Evolutionary conservation across 768 basidiomycete species (phyloP).

Genomic region (Mycena belliarum): DNA sequence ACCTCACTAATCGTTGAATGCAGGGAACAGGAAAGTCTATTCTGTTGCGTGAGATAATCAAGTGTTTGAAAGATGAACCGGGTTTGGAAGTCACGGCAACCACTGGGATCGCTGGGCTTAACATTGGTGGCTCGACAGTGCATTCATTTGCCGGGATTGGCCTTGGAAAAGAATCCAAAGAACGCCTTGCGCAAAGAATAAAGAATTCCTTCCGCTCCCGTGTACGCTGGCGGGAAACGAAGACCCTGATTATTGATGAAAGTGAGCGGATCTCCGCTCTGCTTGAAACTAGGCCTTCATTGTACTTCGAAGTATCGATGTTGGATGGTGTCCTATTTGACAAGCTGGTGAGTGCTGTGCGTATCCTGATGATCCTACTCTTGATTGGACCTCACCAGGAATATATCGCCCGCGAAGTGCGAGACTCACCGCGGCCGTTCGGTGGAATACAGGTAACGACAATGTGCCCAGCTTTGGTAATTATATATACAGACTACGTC

Average conservation of each 20-base stretch:
- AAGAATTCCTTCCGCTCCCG: constrained; percentile 17
- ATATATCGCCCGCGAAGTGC: constrained; percentile 41
- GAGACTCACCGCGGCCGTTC: constrained; percentile 49
- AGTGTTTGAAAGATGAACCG: constrained; percentile 31
- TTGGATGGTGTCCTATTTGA: constrained; percentile 69
- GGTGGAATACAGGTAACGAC: constrained; percentile 67
- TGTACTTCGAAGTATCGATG: constrained; percentile 60
- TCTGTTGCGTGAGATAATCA: constrained; percentile 62
- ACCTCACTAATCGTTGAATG: not conserved
- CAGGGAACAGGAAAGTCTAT: constrained; percentile 72
- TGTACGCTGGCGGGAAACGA: constrained; percentile 51
- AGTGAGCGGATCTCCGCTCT: constrained; percentile 39
- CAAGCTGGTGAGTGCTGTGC: constrained; percentile 42
- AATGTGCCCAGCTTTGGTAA: too few relatives aligned
- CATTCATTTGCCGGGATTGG: constrained; percentile 71
- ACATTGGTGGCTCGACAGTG: constrained; percentile 69
- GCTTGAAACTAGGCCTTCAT: not conserved
- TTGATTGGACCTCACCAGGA: constrained; percentile 28
- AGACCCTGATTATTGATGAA: constrained; percentile 72
- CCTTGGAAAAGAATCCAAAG: constrained; percentile 50
- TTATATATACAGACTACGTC: not conserved
- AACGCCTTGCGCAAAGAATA: constrained; percentile 42
- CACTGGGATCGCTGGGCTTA: constrained; percentile 65
- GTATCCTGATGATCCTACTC: not conserved
- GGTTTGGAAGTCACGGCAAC: constrained; percentile 64